Conservation (phyloP, 306 rosid genomes). For the Pyrus pyrifolia region DNA sequence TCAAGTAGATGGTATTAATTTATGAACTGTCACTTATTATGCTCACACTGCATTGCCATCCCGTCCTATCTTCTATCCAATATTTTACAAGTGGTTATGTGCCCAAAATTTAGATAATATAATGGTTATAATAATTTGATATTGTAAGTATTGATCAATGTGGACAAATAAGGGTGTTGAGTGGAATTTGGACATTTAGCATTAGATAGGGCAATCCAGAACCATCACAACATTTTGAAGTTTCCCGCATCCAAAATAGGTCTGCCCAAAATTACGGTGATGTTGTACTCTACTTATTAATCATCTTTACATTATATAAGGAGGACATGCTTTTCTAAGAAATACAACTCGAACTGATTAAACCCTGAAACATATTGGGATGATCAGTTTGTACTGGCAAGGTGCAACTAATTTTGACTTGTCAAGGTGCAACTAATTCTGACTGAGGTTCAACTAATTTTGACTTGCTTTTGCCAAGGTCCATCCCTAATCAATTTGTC, state of each 20-base stretch:
- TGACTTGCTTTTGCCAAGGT: neutral
- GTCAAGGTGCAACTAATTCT: neutral
- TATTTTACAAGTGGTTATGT: neutral
- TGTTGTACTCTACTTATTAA: neutral
- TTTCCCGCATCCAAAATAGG: neutral
- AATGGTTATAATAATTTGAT: neutral
- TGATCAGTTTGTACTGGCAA: neutral
- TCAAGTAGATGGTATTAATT: constrained; percentile 3
- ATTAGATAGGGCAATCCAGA: neutral
- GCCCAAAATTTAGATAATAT: neutral
- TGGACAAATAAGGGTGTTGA: neutral
- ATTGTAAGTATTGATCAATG: neutral
- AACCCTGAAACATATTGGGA: neutral
- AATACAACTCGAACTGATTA: neutral
- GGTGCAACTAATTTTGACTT: neutral
- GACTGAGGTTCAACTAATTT: neutral
- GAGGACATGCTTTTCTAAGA: neutral
- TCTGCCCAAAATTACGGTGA: neutral
- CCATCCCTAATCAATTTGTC: neutral
- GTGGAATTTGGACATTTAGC: neutral
- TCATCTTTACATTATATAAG: neutral
- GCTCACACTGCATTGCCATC: constrained; percentile 3
- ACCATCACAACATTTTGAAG: neutral
- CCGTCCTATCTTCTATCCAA: neutral
- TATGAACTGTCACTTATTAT: neutral